Percentiles rank a stretch among this genome's conserved stretches.
Conservation (phyloP, 805 yeast genomes). For the Starmerella kuoi region DNA sequence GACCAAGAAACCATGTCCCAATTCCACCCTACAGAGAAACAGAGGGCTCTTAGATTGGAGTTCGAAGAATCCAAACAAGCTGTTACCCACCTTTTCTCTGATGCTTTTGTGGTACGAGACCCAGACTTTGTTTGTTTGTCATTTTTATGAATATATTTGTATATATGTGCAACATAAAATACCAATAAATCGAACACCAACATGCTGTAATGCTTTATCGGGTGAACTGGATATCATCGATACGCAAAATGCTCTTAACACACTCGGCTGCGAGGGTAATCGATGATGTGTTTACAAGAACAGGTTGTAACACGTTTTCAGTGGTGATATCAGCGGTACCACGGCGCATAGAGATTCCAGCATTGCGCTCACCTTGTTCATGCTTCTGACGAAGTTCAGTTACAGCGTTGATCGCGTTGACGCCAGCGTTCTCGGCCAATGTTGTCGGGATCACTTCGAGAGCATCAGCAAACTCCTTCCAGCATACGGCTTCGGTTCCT, state of each 20-base stretch:
- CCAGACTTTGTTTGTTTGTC: no score
- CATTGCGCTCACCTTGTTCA: conserved; percentile 77
- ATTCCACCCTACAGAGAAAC: no score
- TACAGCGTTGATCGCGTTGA: conserved; percentile 80
- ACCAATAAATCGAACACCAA: no score
- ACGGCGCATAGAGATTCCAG: conserved; percentile 93
- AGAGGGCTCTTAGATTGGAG: no score
- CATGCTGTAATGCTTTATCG: no score
- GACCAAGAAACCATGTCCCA: no score
- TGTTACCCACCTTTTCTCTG: no score
- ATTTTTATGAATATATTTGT: no score
- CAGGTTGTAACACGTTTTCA: conserved; percentile 95
- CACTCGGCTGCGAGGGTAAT: conserved; percentile 91
- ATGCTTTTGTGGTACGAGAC: no score
- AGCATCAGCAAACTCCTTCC: conserved; percentile 84
- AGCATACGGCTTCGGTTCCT: conserved; percentile 83
- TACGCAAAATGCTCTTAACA: conserved; percentile 87
- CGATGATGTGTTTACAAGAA: conserved; percentile 86
- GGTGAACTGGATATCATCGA: conserved; percentile 92
- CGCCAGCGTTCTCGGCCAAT: conserved; percentile 88
- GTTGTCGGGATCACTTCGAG: conserved; percentile 89
- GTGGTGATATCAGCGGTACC: conserved; percentile 85
- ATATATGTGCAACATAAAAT: no score
- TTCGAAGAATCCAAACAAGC: no score
- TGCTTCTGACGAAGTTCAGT: conserved; percentile 87